Base-by-base conservation (phyloP, 441 rosid species). In the Arabidopsis lyrata region DNA sequence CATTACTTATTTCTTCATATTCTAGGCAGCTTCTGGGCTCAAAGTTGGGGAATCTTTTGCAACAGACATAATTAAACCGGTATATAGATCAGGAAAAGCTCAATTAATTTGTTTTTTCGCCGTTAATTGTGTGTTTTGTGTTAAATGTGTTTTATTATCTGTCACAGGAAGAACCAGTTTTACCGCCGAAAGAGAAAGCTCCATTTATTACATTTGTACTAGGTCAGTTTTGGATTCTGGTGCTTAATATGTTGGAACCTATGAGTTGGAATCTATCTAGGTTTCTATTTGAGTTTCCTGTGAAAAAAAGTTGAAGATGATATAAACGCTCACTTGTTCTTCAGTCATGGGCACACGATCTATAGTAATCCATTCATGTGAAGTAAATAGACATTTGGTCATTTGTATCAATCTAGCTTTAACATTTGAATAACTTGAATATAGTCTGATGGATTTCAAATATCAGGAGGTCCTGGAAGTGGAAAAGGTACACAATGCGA, bases 161-260 rank as follows among this genome's bases (percentile, higher is more conserved):
- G 68, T 83, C 60, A 18, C 79, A 74, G 69, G 81, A 83, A 81
- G 88, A 91, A 82, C 70, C 62, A 22, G 50, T 20, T 83, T 78
- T 68, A 29, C 76, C 53, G 29, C 32, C 72, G 58, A 76, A 78
- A 67, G 88, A 76, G 80, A 86, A 80, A 80, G 61, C 74, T 66
- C 90, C 86, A 16, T 91, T 88, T 75, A 88, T 92, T 61, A 86
- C 92, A 63, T 95, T 95, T 76, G 98, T 95, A 52, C 72, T 95
- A 49, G 99, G 99, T 91, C 67, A 83, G 78, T 61, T 52, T 57
- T 61, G 2, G 5, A 58, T 57, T 71, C 50, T 49, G 47, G 9
- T 63, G 29, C 45, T 70, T 45, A 0, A 35, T 55, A 6, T 68
- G 39, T 52, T 67, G 29, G 24, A 38, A 66, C 35, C 13, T 44